Evolutionary conservation across 805 yeast genomes (phyloP).

Genomic region (Starmerella apis): DNA sequence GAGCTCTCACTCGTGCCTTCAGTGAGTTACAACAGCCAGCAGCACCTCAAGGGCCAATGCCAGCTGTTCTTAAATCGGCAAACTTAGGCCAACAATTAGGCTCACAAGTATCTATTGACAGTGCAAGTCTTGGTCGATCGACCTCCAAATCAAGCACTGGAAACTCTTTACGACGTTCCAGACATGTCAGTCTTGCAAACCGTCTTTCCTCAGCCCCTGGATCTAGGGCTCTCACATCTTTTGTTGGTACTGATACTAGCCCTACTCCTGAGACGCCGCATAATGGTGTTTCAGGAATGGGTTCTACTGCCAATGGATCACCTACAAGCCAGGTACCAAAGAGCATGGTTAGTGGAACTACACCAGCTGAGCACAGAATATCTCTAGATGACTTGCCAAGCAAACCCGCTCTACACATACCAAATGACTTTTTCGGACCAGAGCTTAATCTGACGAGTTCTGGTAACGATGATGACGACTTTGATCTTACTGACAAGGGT

Average conservation of each 20-base stretch:
- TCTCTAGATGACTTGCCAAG: not conserved
- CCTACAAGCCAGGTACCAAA: not conserved
- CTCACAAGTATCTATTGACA: not conserved
- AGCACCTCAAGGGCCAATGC: conserved; percentile 7
- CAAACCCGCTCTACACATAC: not conserved
- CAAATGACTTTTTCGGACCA: not conserved
- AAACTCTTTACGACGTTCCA: conserved; percentile 1
- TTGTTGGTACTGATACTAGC: not conserved
- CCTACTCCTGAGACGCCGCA: not conserved
- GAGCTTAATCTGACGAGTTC: not conserved
- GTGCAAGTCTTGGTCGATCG: not conserved
- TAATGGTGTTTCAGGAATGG: not conserved
- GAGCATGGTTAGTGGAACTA: not conserved
- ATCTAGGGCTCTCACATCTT: not conserved
- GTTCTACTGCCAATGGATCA: not conserved
- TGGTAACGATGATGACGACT: not conserved
- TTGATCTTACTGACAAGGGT: not conserved
- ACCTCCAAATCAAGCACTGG: not conserved
- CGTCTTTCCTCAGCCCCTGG: not conserved
- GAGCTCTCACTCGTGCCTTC: conserved; percentile 11
- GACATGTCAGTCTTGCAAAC: not conserved
- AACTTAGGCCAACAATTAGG: not conserved
- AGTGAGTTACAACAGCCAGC: conserved; percentile 9
- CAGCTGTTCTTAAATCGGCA: conserved; percentile 18
- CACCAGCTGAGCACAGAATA: not conserved